phyloP scores from a whole-genome alignment of 495 filamentous ascomycete species.

The Neurospora sp. region DNA sequence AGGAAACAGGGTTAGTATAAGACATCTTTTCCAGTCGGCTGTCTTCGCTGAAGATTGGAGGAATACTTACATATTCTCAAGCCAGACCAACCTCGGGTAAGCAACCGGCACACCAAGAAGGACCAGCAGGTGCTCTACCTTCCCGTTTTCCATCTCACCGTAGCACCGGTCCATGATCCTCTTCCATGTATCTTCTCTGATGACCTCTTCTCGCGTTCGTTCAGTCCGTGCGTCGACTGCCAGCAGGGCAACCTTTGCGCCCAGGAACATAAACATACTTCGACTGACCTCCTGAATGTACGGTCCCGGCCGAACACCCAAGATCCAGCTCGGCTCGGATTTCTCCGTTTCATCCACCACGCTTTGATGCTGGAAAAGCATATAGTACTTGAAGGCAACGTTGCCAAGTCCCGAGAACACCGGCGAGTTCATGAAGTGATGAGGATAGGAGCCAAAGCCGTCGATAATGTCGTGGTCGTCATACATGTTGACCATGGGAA shows the following conservation, averaged over 20 bases:
- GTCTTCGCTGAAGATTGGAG: not conserved
- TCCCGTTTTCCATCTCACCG: constrained; percentile 68
- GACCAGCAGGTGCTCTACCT: constrained; percentile 82
- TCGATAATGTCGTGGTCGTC: constrained; percentile 99
- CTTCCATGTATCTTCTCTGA: constrained; percentile 73
- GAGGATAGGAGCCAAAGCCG: constrained; percentile 86
- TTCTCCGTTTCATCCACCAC: constrained; percentile 64
- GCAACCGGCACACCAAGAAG: constrained; percentile 81
- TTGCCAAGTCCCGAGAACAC: constrained; percentile 84
- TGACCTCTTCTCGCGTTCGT: constrained; percentile 65
- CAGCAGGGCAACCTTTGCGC: constrained; percentile 67
- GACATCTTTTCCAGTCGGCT: not conserved
- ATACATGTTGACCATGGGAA: constrained; percentile 97
- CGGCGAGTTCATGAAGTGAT: constrained; percentile 83
- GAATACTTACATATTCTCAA: constrained; percentile 53
- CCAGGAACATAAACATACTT: constrained; percentile 77
- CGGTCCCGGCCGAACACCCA: constrained; percentile 70
- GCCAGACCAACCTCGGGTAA: constrained; percentile 76
- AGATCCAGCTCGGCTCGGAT: constrained; percentile 83
- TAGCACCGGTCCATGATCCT: constrained; percentile 76
- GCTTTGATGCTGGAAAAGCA: constrained; percentile 96
- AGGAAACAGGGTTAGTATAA: constrained; percentile 3
- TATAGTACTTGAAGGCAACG: constrained; percentile 94
- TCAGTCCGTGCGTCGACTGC: constrained; percentile 90
- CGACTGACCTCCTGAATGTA: constrained; percentile 83